phyloP scores from a whole-genome alignment of 352 stramenopile species.

The Phytophthora hybrid region DNA sequence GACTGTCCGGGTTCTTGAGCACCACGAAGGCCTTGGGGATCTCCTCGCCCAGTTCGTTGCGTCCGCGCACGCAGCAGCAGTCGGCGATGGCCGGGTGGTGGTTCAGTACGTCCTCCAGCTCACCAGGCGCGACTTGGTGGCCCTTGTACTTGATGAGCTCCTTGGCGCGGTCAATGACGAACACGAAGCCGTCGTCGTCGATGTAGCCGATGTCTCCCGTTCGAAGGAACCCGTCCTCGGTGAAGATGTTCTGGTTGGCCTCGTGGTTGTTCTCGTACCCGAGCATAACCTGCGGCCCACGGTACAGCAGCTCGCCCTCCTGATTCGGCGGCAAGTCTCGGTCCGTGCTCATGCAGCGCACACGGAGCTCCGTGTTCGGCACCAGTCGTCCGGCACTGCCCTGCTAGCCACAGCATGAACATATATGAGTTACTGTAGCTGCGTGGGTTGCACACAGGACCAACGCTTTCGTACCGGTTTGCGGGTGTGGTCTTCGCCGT shows the following conservation, averaged over 20 bases:
- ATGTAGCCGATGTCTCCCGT: slow-evolving; percentile 93
- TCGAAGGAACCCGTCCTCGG: slow-evolving; percentile 80
- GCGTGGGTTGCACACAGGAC: neutral
- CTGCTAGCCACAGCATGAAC: neutral
- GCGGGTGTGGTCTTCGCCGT: slow-evolving; percentile 38
- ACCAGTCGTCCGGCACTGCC: slow-evolving; percentile 58
- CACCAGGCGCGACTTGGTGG: slow-evolving; percentile 91
- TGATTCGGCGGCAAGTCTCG: slow-evolving; percentile 47
- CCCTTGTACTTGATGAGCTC: slow-evolving; percentile 96
- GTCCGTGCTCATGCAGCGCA: slow-evolving; percentile 56
- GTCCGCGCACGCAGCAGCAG: slow-evolving; percentile 67
- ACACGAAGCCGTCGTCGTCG: slow-evolving; percentile 93
- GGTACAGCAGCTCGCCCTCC: slow-evolving; percentile 86
- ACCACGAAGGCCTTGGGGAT: slow-evolving; percentile 93
- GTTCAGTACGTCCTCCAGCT: slow-evolving; percentile 92
- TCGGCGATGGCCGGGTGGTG: slow-evolving; percentile 84
- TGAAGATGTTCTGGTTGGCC: slow-evolving; percentile 84
- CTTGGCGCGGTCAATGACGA: slow-evolving; percentile 93
- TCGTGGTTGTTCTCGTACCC: slow-evolving; percentile 93
- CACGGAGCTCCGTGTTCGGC: slow-evolving; percentile 62
- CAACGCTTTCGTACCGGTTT: slow-evolving; percentile 29
- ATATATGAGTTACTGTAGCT: neutral
- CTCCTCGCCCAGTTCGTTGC: slow-evolving; percentile 85
- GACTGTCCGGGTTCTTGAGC: slow-evolving; percentile 52
- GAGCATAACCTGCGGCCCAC: slow-evolving; percentile 94